These are phyloP conservation scores for Solanum verrucosum DNA, from an alignment of 257 asterid species.

Conservation along the genomic window DNA sequence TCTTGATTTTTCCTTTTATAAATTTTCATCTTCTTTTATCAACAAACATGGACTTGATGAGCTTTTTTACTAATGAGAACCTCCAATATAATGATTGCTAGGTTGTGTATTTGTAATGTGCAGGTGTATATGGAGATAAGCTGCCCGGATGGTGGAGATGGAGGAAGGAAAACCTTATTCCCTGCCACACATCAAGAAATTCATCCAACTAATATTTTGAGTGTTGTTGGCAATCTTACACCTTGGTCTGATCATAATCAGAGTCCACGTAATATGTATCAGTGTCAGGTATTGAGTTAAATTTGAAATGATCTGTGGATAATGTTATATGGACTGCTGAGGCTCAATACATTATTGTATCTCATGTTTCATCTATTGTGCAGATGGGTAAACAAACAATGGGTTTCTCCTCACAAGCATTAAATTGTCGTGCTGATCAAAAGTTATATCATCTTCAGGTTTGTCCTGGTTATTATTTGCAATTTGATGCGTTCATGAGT, in stretches of 20 bases:
- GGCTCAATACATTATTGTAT: not conserved
- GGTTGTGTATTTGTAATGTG: slow-evolving; percentile 13
- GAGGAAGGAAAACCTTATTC: slow-evolving; percentile 65
- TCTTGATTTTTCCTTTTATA: not conserved
- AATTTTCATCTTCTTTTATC: not conserved
- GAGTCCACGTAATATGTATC: slow-evolving; percentile 99
- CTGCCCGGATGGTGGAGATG: slow-evolving; percentile 93
- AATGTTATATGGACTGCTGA: not conserved
- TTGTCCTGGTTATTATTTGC: not conserved
- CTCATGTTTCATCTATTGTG: slow-evolving; percentile 1
- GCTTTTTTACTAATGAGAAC: not conserved
- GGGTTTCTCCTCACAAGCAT: slow-evolving; percentile 89
- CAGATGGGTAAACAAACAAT: slow-evolving; percentile 98
- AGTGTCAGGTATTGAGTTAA: slow-evolving; percentile 70
- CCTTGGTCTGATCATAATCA: slow-evolving; percentile 99
- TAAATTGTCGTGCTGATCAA: slow-evolving; percentile 85
- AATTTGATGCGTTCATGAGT: not conserved
- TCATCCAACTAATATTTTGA: slow-evolving; percentile 89
- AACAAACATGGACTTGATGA: not conserved
- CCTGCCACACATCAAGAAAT: slow-evolving; percentile 97
- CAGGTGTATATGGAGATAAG: slow-evolving; percentile 96
- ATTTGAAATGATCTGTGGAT: not conserved
- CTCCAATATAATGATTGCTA: slow-evolving; percentile 1
- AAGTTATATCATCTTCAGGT: slow-evolving; percentile 99
- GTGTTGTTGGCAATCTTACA: slow-evolving; percentile 90